Evolutionary conservation across 192 early-diverging fungal species (phyloP).

Genomic region (Coemansia sp.): DNA sequence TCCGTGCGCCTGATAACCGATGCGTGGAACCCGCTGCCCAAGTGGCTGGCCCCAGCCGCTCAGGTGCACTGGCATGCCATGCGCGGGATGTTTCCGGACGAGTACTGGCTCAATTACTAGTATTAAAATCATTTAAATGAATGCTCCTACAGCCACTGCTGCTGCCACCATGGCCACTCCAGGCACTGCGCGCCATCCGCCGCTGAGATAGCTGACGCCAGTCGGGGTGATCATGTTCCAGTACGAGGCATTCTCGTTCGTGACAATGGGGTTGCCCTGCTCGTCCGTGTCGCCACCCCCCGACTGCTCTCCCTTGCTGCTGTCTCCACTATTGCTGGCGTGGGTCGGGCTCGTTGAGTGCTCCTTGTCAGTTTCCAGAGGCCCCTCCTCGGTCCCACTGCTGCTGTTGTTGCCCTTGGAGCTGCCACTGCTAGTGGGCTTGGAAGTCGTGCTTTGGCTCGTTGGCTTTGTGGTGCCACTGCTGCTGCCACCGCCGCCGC

Average conservation of each 20-base stretch:
- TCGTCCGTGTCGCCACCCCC: constrained; percentile 28
- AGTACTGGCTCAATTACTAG: constrained; percentile 75
- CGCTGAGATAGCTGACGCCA: constrained; percentile 44
- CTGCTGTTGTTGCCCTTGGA: constrained; percentile 10
- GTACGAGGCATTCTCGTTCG: constrained; percentile 31
- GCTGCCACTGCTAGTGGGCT: constrained; percentile 18
- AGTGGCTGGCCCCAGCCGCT: constrained; percentile 59
- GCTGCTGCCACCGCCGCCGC: neutral
- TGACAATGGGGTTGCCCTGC: constrained; percentile 46
- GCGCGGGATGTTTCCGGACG: constrained; percentile 62
- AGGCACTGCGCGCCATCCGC: constrained; percentile 8
- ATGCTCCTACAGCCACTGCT: constrained; percentile 6
- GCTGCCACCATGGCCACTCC: neutral
- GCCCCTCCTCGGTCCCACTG: constrained; percentile 17
- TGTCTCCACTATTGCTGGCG: constrained; percentile 8
- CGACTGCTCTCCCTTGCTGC: constrained; percentile 5
- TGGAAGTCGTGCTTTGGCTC: constrained; percentile 14
- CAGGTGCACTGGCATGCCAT: constrained; percentile 73
- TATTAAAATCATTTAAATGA: constrained; percentile 25
- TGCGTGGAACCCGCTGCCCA: constrained; percentile 59
- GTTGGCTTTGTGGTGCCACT: constrained; percentile 1
- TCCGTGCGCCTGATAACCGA: constrained; percentile 61
- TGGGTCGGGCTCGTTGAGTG: constrained; percentile 2
- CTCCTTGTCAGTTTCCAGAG: constrained; percentile 18
- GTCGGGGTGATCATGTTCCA: constrained; percentile 46